phyloP scores from a whole-genome alignment of 2,329 filamentous ascomycete genomes.

The Lachnellula arida region DNA sequence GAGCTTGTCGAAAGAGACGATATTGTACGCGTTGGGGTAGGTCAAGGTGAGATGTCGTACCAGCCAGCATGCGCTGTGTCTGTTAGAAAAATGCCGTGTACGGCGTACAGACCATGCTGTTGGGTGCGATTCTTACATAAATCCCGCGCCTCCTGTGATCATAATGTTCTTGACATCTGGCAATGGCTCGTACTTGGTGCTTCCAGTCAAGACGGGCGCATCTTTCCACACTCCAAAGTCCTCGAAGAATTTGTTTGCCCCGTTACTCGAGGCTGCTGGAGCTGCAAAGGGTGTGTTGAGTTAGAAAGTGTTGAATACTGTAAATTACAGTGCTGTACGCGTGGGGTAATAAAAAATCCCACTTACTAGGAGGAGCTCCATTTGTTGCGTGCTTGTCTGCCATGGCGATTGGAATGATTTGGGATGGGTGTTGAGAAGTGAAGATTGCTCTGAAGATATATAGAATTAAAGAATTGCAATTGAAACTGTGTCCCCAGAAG shows the following conservation, averaged over 20 bases:
- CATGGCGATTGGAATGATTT: slow-evolving; percentile 4
- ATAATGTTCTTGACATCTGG: slow-evolving; percentile 73
- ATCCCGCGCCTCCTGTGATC: slow-evolving; percentile 78
- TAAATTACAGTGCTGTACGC: neutral
- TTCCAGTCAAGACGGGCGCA: slow-evolving; percentile 65
- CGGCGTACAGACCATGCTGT: neutral
- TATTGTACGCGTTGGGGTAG: slow-evolving; percentile 69
- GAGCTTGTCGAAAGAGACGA: slow-evolving; percentile 79
- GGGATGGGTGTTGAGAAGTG: neutral
- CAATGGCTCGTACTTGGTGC: slow-evolving; percentile 64
- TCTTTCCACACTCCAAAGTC: slow-evolving; percentile 66
- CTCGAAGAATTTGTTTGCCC: slow-evolving; percentile 41
- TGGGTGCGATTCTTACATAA: slow-evolving; percentile 58
- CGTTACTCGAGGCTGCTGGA: slow-evolving; percentile 10
- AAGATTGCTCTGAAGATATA: neutral
- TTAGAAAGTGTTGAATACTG: neutral
- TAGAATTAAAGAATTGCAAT: too few relatives aligned
- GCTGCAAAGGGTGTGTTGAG: slow-evolving; percentile 3
- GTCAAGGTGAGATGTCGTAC: slow-evolving; percentile 72
- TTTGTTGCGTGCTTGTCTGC: slow-evolving; percentile 4
- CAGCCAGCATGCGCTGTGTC: slow-evolving; percentile 71
- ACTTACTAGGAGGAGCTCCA: slow-evolving; percentile 10
- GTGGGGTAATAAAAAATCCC: neutral
- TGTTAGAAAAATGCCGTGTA: slow-evolving; percentile 17
- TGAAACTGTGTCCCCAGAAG: too few relatives aligned